These are phyloP conservation scores for Phellinidium pouzarii DNA, from an alignment of 1,284 basidiomycete genomes.

Conservation along the genomic window DNA sequence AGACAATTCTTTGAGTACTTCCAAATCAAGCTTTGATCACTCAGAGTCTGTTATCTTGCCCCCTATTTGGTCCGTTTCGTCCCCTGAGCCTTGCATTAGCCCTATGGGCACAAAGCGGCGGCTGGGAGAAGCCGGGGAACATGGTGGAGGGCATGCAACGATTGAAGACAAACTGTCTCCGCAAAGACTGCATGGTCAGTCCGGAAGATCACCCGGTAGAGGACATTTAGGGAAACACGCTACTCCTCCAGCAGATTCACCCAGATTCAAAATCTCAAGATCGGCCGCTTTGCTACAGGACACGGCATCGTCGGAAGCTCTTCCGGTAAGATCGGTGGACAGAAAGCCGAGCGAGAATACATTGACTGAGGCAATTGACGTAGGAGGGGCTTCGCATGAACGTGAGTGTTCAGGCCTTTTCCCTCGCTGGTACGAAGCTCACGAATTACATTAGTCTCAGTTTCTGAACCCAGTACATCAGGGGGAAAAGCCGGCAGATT, in stretches of 20 bases:
- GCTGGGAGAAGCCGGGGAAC: not conserved
- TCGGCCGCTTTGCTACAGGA: not conserved
- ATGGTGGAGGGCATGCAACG: constrained; percentile 1
- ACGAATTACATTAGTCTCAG: not conserved
- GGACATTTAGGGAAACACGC: not conserved
- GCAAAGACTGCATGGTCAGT: constrained; percentile 6
- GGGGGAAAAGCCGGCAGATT: constrained; percentile 3
- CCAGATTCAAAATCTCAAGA: not conserved
- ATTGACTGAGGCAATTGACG: not conserved
- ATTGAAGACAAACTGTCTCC: constrained; percentile 10
- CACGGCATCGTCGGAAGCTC: not conserved
- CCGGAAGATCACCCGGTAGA: not conserved
- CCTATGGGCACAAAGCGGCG: constrained; percentile 6
- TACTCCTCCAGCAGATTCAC: constrained; percentile 6
- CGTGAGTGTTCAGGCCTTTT: too few species aligned
- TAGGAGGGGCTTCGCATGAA: not conserved
- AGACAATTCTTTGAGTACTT: not conserved
- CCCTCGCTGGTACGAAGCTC: too few species aligned
- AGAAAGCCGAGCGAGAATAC: not conserved
- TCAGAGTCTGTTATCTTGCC: constrained; percentile 15
- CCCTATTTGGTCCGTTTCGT: constrained; percentile 1
- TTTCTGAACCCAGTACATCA: not conserved
- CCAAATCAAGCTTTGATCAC: not conserved
- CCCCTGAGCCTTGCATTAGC: not conserved
- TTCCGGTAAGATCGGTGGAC: not conserved